phyloP scores from a whole-genome alignment of 768 basidiomycete species.

The Boletus vermiculosoides region DNA sequence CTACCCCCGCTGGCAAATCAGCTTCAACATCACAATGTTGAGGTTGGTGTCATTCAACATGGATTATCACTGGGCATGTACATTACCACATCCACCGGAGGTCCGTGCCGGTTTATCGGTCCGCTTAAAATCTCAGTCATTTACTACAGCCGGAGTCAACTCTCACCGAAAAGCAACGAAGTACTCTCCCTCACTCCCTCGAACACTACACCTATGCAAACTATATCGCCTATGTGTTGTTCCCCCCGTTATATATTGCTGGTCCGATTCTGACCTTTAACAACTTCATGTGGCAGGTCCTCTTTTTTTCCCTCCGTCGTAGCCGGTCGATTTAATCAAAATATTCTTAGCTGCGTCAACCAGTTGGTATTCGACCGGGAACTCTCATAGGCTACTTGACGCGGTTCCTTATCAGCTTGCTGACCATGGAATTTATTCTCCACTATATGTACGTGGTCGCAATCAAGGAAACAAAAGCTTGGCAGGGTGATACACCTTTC shows the following conservation, averaged over 20 bases:
- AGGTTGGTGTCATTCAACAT: conserved; percentile 89
- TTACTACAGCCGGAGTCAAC: conserved; percentile 26
- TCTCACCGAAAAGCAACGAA: conserved; percentile 60
- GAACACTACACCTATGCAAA: conserved; percentile 65
- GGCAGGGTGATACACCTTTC: conserved; percentile 73
- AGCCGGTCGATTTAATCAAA: background rate
- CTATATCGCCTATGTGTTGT: conserved; percentile 84
- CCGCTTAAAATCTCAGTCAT: conserved; percentile 4
- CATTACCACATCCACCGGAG: conserved; percentile 37
- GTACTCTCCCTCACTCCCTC: conserved; percentile 50
- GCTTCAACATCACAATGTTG: conserved; percentile 95
- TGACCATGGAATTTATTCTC: conserved; percentile 88
- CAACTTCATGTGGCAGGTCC: conserved; percentile 91
- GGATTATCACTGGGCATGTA: conserved; percentile 87
- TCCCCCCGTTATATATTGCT: conserved; percentile 92
- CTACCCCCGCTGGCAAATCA: conserved; percentile 90
- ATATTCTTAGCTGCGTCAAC: conserved; percentile 56
- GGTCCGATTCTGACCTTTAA: conserved; percentile 97
- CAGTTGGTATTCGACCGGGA: conserved; percentile 42
- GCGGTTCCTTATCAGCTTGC: conserved; percentile 67
- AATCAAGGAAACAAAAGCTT: conserved; percentile 86
- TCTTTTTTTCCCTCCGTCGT: conserved; percentile 14
- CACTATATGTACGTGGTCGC: conserved; percentile 98
- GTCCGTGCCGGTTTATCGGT: conserved; percentile 32
- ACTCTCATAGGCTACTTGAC: conserved; percentile 54